phyloP scores from a whole-genome alignment of 805 yeast species.

The Saccharomycopsis schoenii region DNA sequence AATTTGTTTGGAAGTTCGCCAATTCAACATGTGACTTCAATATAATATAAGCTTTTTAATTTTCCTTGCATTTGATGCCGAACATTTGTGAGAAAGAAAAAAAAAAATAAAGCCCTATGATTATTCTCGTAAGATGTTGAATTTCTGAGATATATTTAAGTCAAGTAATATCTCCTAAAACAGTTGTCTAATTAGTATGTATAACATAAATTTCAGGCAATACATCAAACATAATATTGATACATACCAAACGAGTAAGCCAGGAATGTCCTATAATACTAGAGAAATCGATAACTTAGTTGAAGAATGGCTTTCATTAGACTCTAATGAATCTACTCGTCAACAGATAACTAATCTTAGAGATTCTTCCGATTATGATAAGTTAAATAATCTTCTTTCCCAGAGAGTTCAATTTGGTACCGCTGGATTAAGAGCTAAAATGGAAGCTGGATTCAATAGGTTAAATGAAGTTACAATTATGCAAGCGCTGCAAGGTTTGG shows the following conservation, averaged over 20 bases:
- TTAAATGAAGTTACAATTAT: slow-evolving; percentile 84
- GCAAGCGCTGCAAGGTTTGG: slow-evolving; percentile 83
- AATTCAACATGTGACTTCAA: no score
- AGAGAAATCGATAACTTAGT: slow-evolving; percentile 23
- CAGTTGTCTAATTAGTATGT: neutral
- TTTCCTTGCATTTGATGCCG: neutral
- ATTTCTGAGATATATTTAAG: neutral
- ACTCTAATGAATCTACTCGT: slow-evolving; percentile 20
- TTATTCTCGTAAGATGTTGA: neutral
- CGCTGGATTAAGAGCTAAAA: slow-evolving; percentile 78
- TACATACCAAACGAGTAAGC: neutral
- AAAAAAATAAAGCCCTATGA: neutral
- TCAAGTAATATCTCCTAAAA: neutral
- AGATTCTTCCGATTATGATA: neutral
- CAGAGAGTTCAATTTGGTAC: slow-evolving; percentile 79
- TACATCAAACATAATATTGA: no score
- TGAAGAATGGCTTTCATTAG: slow-evolving; percentile 31
- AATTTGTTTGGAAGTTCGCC: no score
- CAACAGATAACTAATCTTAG: slow-evolving; percentile 8
- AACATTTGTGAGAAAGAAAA: neutral
- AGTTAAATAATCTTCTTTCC: slow-evolving; percentile 22
- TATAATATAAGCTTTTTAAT: neutral
- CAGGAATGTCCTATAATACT: neutral
- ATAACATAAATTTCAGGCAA: no score
- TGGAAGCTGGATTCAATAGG: slow-evolving; percentile 85